Conservation (phyloP, 176 grass and related monocot genomes). For the Oryza punctata region DNA sequence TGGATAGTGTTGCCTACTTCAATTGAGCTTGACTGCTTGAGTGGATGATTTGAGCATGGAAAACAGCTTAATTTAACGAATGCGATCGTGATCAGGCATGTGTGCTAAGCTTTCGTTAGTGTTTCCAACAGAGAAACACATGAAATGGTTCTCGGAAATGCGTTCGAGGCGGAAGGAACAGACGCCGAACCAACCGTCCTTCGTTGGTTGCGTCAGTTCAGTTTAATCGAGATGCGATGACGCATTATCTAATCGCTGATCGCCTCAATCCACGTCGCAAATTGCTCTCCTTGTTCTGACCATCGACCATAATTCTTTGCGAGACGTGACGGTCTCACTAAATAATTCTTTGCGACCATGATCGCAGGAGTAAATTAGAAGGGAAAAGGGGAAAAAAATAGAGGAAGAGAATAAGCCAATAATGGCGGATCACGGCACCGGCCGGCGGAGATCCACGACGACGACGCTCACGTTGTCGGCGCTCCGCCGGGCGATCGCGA, state of each 20-base stretch:
- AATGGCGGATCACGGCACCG: conserved; percentile 25
- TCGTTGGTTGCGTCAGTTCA: not conserved
- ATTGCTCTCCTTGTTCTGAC: not conserved
- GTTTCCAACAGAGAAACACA: not conserved
- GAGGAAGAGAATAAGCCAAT: not conserved
- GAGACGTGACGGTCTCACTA: not conserved
- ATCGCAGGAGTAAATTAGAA: not conserved
- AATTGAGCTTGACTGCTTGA: not conserved
- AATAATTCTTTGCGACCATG: not conserved
- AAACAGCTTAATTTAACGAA: not conserved
- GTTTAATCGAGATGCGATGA: not conserved
- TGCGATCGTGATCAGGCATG: not conserved
- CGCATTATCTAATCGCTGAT: not conserved
- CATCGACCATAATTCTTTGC: too few relatives aligned
- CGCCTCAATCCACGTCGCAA: not conserved
- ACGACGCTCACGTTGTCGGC: conserved; percentile 71
- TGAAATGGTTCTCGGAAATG: not conserved
- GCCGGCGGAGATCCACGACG: conserved; percentile 59
- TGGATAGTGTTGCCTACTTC: not conserved
- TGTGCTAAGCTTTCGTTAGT: not conserved
- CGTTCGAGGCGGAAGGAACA: not conserved
- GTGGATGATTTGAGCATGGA: not conserved
- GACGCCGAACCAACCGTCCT: not conserved
- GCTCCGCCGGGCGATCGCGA: conserved; percentile 56
- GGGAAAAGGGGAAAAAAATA: not conserved